These are phyloP conservation scores for Micromonas commoda DNA, from an alignment of 139 green algal genomes.

Conservation along the genomic window DNA sequence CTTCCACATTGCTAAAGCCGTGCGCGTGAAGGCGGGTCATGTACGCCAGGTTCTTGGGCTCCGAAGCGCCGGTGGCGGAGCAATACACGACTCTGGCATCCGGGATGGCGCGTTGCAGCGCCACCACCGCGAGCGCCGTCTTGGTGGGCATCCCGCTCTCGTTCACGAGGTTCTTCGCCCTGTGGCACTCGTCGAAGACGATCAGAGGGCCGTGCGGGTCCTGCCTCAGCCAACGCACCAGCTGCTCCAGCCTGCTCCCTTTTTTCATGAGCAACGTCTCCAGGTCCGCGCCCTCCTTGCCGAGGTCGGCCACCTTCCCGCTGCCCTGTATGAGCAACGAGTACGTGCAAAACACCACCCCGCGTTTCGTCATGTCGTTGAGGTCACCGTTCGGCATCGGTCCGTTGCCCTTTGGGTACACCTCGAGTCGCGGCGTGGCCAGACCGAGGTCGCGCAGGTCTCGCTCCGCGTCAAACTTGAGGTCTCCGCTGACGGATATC, in stretches of 20 bases:
- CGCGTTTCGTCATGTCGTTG: constrained; percentile 29
- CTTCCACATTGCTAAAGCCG: constrained; percentile 46
- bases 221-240: constrained; percentile 2
- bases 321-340: constrained; percentile 28
- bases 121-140: constrained; percentile 65
- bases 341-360: constrained; percentile 43
- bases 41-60: constrained; percentile 84
- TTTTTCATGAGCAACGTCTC: neutral
- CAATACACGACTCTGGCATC: constrained; percentile 73
- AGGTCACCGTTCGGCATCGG: constrained; percentile 38
- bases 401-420: constrained; percentile 2
- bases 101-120: constrained; percentile 69
- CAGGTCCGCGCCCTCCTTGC: neutral
- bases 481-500: constrained; percentile 38
- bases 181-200: constrained; percentile 75
- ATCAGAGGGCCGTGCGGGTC: constrained; percentile 36
- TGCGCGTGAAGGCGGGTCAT: constrained; percentile 64
- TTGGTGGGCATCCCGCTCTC: constrained; percentile 43
- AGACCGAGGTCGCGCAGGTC: constrained; percentile 53
- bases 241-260: neutral
- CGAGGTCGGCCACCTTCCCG: neutral
- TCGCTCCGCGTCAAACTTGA: constrained; percentile 45
- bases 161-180: constrained; percentile 83
- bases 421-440: neutral
- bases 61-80: constrained; percentile 73